Conservation (phyloP, 2,329 filamentous ascomycete genomes). For the Talaromyces sp. region DNA sequence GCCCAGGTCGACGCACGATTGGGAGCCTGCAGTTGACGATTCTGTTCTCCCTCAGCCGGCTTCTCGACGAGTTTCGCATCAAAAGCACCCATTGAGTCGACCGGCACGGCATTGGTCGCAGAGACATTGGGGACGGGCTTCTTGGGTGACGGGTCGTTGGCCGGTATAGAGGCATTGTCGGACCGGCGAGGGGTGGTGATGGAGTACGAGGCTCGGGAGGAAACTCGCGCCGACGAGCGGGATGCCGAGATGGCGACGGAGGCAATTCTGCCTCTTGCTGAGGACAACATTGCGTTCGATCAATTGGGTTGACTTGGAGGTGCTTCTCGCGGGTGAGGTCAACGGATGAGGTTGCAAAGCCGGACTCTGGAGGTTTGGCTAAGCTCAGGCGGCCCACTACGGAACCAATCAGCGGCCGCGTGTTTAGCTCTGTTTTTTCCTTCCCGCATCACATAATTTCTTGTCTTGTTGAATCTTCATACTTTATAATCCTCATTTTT, state of each 20-base stretch:
- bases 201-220: conserved; percentile 43
- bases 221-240: conserved; percentile 25
- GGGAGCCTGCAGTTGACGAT: conserved; percentile 72
- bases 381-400: conserved; percentile 25
- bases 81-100: conserved; percentile 47
- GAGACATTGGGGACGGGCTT: conserved; percentile 56
- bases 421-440: conserved; percentile 22
- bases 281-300: conserved; percentile 45
- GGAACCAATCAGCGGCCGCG: conserved; percentile 29
- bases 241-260: conserved; percentile 43
- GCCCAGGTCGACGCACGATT: conserved; percentile 84
- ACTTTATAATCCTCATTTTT: neutral
- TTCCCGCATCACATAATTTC: neutral
- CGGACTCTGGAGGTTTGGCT: conserved; percentile 37
- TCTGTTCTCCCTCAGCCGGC: conserved; percentile 55
- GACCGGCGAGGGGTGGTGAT: conserved; percentile 41
- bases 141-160: conserved; percentile 60
- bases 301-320: conserved; percentile 4
- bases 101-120: conserved; percentile 59
- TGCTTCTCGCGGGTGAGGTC: conserved; percentile 21
- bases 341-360: conserved; percentile 25
- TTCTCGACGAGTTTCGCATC: conserved; percentile 54
- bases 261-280: conserved; percentile 43
- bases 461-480: conserved; percentile 21
- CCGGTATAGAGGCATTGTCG: conserved; percentile 42